phyloP scores from a whole-genome alignment of 2,329 filamentous ascomycete species.

The Metarhizium guizhouense region DNA sequence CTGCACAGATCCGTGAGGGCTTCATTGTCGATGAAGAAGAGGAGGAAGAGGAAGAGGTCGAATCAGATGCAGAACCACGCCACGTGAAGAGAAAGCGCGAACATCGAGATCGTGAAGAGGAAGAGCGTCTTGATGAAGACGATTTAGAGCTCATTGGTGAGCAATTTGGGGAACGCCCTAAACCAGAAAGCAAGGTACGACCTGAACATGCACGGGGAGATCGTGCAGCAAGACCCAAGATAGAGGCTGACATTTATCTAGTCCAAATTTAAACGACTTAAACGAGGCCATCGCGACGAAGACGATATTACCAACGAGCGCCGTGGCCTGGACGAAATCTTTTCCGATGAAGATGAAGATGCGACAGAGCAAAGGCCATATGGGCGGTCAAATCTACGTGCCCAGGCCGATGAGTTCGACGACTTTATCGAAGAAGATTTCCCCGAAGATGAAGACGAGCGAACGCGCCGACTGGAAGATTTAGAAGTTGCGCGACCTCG shows the following conservation, averaged over 20 bases:
- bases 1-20: slow-evolving; percentile 69
- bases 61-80: slow-evolving; percentile 42
- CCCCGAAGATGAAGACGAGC: slow-evolving; percentile 75
- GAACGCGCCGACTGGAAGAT: slow-evolving; percentile 70
- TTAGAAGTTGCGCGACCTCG: slow-evolving; percentile 78
- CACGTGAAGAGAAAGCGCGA: slow-evolving; percentile 68
- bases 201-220: neutral
- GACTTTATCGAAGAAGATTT: slow-evolving; percentile 98
- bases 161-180: slow-evolving; percentile 55
- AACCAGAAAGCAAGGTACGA: slow-evolving; percentile 59
- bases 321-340: slow-evolving; percentile 82
- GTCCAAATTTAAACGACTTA: slow-evolving; percentile 93
- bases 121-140: slow-evolving; percentile 89
- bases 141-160: slow-evolving; percentile 93
- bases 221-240: neutral
- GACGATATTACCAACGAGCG: slow-evolving; percentile 54
- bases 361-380: slow-evolving; percentile 46
- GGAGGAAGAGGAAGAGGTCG: slow-evolving; percentile 59
- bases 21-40: slow-evolving; percentile 70
- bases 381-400: slow-evolving; percentile 44
- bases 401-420: slow-evolving; percentile 70
- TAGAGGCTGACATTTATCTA: slow-evolving; percentile 26
- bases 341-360: slow-evolving; percentile 87
- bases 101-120: slow-evolving; percentile 65
- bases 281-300: slow-evolving; percentile 77